Base-by-base conservation (phyloP, 1,139 yeast species). In the Sugiyamaella japonica region DNA sequence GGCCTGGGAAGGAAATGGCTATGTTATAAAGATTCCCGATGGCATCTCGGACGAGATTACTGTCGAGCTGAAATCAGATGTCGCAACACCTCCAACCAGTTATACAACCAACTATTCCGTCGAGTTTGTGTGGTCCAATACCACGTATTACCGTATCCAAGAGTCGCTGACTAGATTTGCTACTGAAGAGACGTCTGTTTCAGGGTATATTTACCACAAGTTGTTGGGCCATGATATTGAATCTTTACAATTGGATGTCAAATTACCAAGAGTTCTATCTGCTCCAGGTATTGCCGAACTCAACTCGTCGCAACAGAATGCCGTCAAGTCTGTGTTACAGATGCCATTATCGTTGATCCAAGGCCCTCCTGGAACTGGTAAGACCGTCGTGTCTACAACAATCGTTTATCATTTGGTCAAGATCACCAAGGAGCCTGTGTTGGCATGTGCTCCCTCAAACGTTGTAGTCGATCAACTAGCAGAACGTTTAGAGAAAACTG, bases 361-460 rank as follows among this genome's bases (percentile, higher is more conserved):
- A 70, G 98, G 98, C 16, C 98, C 98, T n/a, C 98, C 98, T 1
- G 96, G 96, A 58, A 91, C 98, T 0, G 98, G 98, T 68, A 91
- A 91, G 69, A 91, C 98, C 0, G 96, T 89, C 12, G 90, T 96
- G 0, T 89, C 97, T 0, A 95, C 97, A 2, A 85, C 96, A 0
- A 88, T 91, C 60, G 82, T 90, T 28, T 86, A 87, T 65, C 96
- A 89, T 65, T 73, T 90, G 58, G 77, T 83, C 2, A 80, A 81
- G 56, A 67, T 84, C 59, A 81, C 81, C 61, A 76, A 78, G 55
- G 79, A 80, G 55, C 78, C 80, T 44, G 83, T 90, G 7, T 76
- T 91, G 49, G 97, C 90, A 2, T 89, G 97, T 76, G 97, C 97
- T 1, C 97, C 97, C 13, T 89, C 97, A 17, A 91, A 91, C 71